Percentiles rank a stretch among this genome's conserved stretches.
Evolutionary conservation across 495 filamentous ascomycete genomes (phyloP).

Genomic region (Lasiosphaeria ovina): DNA sequence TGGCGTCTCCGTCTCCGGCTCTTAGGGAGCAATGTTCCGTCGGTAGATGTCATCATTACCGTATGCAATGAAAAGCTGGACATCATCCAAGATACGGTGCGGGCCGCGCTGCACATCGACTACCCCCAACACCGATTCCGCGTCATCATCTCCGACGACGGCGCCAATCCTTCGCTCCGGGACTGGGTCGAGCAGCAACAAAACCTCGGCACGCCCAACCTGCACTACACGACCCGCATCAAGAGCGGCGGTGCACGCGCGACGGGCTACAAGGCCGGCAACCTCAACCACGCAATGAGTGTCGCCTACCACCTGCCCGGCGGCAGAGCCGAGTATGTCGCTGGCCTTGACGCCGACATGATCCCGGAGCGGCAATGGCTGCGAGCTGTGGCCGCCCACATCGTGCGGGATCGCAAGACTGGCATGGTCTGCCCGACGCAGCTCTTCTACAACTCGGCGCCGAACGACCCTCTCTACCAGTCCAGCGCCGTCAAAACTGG

Average conservation of each 20-base stretch:
- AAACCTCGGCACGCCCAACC: constrained; percentile 31
- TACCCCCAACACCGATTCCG: constrained; percentile 50
- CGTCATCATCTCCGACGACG: constrained; percentile 55
- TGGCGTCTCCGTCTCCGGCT: constrained; percentile 40
- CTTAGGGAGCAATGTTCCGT: constrained; percentile 41
- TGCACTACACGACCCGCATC: constrained; percentile 47
- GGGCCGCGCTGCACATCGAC: constrained; percentile 47
- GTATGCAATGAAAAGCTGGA: constrained; percentile 53
- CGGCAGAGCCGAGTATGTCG: constrained; percentile 49
- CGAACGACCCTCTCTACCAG: constrained; percentile 50
- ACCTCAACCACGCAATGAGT: constrained; percentile 50
- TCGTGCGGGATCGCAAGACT: constrained; percentile 46
- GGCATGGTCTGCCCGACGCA: constrained; percentile 54
- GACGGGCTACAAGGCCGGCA: constrained; percentile 58
- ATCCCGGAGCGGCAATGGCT: constrained; percentile 56
- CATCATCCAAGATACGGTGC: constrained; percentile 51
- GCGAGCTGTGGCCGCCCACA: constrained; percentile 47
- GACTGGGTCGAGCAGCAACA: constrained; percentile 26
- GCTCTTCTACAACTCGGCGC: constrained; percentile 54
- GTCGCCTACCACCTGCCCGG: constrained; percentile 34
- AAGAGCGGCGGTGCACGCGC: constrained; percentile 44
- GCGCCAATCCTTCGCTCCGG: constrained; percentile 34
- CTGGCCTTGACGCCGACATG: constrained; percentile 57
- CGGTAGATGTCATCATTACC: constrained; percentile 53
- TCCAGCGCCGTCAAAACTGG: constrained; percentile 5